Percentiles rank a stretch among this genome's conserved stretches.
Conservation (phyloP, 345 rosid species). For the Leavenworthia alabamica region DNA sequence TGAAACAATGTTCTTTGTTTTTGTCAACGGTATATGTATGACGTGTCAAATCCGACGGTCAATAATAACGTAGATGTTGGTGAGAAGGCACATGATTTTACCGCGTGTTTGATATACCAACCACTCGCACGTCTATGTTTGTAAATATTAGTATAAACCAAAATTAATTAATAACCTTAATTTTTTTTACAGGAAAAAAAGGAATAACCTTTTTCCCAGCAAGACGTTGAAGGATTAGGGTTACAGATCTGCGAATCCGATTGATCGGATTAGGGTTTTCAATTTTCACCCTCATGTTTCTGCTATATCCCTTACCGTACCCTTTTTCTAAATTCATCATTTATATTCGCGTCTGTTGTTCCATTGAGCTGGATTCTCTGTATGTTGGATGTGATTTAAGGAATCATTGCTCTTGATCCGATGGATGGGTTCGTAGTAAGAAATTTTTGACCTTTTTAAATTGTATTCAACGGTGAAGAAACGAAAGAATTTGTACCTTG, state of each 20-base stretch:
- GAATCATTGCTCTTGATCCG: not conserved
- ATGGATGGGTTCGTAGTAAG: not conserved
- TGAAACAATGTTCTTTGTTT: not conserved
- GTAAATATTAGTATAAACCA: not conserved
- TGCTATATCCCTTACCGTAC: not conserved
- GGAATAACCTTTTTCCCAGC: slow-evolving; percentile 1
- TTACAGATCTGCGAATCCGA: slow-evolving; percentile 20
- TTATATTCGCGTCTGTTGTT: not conserved
- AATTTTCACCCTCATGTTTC: not conserved
- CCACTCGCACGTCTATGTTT: not conserved
- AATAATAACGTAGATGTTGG: not conserved
- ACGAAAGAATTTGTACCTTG: not conserved
- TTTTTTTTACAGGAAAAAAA: no score
- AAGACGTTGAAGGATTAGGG: slow-evolving; percentile 20
- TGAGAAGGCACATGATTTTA: not conserved
- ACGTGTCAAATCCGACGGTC: slow-evolving; percentile 1
- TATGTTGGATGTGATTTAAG: not conserved
- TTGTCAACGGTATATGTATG: not conserved
- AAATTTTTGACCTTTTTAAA: not conserved
- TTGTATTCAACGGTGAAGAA: not conserved
- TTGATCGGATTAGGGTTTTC: slow-evolving; percentile 22
- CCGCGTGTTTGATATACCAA: slow-evolving; percentile 4
- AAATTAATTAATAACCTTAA: not conserved
- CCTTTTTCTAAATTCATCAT: not conserved
- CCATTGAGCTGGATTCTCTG: slow-evolving; percentile 6